Percentiles rank a stretch among this genome's conserved stretches.
phyloP scores from a whole-genome alignment of 2,329 filamentous ascomycete species.

The Aspergillus nomiae region DNA sequence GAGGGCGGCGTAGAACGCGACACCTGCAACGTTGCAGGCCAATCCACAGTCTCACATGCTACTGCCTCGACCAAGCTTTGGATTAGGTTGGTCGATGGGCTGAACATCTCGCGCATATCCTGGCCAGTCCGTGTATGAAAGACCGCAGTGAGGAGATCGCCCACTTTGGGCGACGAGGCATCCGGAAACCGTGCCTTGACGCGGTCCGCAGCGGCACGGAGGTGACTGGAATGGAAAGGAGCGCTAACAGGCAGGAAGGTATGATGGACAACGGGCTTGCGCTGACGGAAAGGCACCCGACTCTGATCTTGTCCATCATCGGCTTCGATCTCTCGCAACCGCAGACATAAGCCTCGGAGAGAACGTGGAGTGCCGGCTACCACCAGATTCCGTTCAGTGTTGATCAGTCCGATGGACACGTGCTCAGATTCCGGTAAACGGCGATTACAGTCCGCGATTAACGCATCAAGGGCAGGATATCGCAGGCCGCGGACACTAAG shows the following conservation, averaged over 20 bases:
- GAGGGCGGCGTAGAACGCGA: not conserved
- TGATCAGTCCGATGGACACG: constrained; percentile 30
- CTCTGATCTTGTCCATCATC: constrained; percentile 14
- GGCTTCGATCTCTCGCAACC: not conserved
- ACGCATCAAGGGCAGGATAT: not conserved
- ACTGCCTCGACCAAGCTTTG: not conserved
- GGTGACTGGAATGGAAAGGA: constrained; percentile 42
- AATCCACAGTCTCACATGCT: not conserved
- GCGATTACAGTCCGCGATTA: constrained; percentile 27
- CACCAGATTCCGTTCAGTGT: constrained; percentile 32
- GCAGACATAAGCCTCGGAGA: constrained; percentile 11
- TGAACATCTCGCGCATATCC: not conserved
- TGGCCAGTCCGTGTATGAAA: not conserved
- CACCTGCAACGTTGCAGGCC: not conserved
- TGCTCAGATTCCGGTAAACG: constrained; percentile 24
- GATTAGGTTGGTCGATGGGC: not conserved
- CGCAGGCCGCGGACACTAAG: constrained; percentile 7
- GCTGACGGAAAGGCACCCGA: constrained; percentile 32
- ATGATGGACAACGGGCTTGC: constrained; percentile 29
- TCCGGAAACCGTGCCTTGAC: not conserved
- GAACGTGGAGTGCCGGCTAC: constrained; percentile 32
- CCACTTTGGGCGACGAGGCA: not conserved
- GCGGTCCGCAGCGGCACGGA: constrained; percentile 21
- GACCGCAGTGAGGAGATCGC: not conserved
- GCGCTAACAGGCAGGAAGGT: constrained; percentile 43